A percentile compares a stretch with the other conserved stretches of the same genome.
These are phyloP conservation scores for Tylopilus rubrobrunneus DNA, from an alignment of 768 basidiomycete genomes.

Conservation along the genomic window DNA sequence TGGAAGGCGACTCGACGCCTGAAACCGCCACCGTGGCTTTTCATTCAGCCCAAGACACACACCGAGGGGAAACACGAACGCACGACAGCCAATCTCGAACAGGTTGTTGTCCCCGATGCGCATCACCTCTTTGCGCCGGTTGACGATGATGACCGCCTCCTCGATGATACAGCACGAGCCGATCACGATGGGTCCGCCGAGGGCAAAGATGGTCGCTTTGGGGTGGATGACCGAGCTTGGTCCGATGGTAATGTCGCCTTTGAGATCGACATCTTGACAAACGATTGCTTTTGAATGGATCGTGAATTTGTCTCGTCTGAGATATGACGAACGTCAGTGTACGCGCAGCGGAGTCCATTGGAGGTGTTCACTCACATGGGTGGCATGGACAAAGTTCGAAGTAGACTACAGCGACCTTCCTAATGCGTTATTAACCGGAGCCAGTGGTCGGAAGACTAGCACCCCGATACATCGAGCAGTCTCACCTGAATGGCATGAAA, in stretches of 20 bases:
- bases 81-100: slow-evolving; percentile 92
- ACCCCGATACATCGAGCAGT: neutral
- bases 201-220: slow-evolving; percentile 89
- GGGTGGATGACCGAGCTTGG: slow-evolving; percentile 91
- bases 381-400: slow-evolving; percentile 19
- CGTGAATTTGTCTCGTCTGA: slow-evolving; percentile 81
- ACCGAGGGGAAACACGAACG: neutral
- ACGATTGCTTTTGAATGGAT: slow-evolving; percentile 90
- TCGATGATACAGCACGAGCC: slow-evolving; percentile 89
- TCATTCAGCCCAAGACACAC: neutral
- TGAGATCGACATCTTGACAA: slow-evolving; percentile 90
- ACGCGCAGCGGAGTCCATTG: neutral
- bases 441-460: too few species aligned
- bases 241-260: slow-evolving; percentile 92
- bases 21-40: neutral
- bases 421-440: neutral
- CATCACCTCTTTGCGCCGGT: slow-evolving; percentile 87
- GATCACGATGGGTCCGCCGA: slow-evolving; percentile 87
- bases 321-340: neutral
- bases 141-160: slow-evolving; percentile 86
- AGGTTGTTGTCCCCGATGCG: slow-evolving; percentile 90
- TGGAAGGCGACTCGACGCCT: slow-evolving; percentile 84
- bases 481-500: neutral
- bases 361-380: slow-evolving; percentile 25
- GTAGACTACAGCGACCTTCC: neutral